phyloP scores from a whole-genome alignment of 2,329 filamentous ascomycete genomes.

The Colletotrichum melonis region DNA sequence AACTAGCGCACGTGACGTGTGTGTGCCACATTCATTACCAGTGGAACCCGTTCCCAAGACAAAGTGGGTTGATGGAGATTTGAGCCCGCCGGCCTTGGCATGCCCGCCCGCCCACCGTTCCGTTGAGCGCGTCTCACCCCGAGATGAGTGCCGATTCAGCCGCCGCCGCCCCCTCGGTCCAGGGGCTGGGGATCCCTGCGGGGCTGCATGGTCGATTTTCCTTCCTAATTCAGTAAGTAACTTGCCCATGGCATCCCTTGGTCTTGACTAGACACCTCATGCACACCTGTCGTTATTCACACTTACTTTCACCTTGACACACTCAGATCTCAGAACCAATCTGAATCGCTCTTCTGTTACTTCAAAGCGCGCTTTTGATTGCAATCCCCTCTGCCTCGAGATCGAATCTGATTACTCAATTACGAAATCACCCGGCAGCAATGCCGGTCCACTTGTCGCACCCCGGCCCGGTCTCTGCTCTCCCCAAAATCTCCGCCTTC shows the following conservation, averaged over 20 bases:
- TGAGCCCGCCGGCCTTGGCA: background rate
- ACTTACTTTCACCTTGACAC: background rate
- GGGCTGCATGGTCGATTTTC: background rate
- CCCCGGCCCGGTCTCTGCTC: background rate
- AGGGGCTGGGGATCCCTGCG: background rate
- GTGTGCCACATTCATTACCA: background rate
- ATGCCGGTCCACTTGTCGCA: background rate
- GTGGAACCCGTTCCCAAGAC: background rate
- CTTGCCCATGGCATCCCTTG: background rate
- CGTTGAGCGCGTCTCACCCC: background rate
- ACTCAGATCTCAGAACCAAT: background rate
- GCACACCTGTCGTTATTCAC: background rate
- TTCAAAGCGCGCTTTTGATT: background rate
- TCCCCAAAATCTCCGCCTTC: background rate
- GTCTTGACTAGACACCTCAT: background rate
- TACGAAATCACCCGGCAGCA: background rate
- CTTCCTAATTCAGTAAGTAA: background rate
- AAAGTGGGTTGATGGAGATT: background rate
- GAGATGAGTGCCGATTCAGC: background rate
- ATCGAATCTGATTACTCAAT: too few relatives aligned
- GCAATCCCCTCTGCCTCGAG: background rate
- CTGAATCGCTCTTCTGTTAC: background rate
- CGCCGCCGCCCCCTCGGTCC: background rate
- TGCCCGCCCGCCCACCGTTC: background rate
- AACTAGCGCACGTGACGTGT: background rate